A percentile compares a stretch with the other conserved stretches of the same genome.
phyloP scores from a whole-genome alignment of 2,329 filamentous ascomycete species.

The Calonectria henricotiae region DNA sequence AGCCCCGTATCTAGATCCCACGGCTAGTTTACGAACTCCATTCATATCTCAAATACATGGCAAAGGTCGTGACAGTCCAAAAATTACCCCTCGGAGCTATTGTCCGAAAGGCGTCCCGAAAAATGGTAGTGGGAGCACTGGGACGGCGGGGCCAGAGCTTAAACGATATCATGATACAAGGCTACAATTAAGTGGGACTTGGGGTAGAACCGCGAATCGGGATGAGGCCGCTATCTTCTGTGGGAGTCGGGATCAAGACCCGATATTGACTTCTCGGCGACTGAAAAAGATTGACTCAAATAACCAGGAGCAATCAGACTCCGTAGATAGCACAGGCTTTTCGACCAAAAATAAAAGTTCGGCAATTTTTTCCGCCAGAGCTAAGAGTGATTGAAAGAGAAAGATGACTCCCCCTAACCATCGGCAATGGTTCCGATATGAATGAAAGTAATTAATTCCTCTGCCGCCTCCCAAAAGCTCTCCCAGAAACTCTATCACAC shows the following conservation, averaged over 20 bases:
- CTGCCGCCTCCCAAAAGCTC: too few relatives aligned
- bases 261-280: neutral
- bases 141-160: neutral
- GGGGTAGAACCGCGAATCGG: conserved; percentile 16
- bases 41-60: neutral
- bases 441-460: too few relatives aligned
- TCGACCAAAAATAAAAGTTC: too few relatives aligned
- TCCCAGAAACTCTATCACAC: too few relatives aligned
- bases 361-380: too few relatives aligned
- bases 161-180: neutral
- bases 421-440: too few relatives aligned
- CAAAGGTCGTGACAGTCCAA: neutral
- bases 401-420: too few relatives aligned
- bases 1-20: neutral
- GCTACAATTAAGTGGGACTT: neutral
- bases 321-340: neutral
- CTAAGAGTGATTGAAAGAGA: too few relatives aligned
- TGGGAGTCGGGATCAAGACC: neutral
- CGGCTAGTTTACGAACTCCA: neutral
- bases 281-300: neutral
- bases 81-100: neutral
- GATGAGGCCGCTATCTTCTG: conserved; percentile 6
- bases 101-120: neutral
- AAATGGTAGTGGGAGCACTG: neutral
- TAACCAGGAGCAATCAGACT: neutral